Conservation (phyloP, 805 yeast species). For the Lipomyces kockii region DNA sequence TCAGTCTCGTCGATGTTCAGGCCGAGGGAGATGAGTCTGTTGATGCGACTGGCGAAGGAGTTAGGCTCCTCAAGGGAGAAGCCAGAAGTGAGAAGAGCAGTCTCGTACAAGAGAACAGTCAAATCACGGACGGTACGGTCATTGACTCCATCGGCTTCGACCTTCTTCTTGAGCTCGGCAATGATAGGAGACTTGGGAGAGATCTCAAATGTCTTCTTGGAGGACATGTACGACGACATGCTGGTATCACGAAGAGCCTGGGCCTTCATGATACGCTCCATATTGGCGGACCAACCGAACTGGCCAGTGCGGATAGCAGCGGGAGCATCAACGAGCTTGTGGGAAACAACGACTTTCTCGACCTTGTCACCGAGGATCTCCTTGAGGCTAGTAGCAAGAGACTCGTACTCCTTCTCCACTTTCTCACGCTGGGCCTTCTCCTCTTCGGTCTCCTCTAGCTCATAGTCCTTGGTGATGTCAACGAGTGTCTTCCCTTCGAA, state of each 20-base stretch:
- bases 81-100: constrained; percentile 98
- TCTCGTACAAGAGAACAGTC: constrained; percentile 94
- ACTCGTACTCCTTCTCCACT: constrained; percentile 90
- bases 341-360: constrained; percentile 98
- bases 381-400: constrained; percentile 93
- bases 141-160: constrained; percentile 95
- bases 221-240: constrained; percentile 99
- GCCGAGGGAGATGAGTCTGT: constrained; percentile 97
- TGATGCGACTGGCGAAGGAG: constrained; percentile 95
- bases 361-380: constrained; percentile 98
- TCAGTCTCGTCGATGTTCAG: constrained; percentile 95
- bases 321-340: constrained; percentile 96
- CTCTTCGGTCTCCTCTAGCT: constrained; percentile 94
- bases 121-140: constrained; percentile 98
- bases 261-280: constrained; percentile 99
- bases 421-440: constrained; percentile 94
- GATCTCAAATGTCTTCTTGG: constrained; percentile 98
- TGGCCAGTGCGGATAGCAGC: constrained; percentile 99
- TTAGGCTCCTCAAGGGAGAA: constrained; percentile 98
- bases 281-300: constrained; percentile 99
- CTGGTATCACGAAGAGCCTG: constrained; percentile 99
- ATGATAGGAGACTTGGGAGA: constrained; percentile 96
- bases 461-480: constrained; percentile 98
- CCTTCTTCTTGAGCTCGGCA: constrained; percentile 93
- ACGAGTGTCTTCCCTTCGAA: constrained; percentile 99